phyloP scores from a whole-genome alignment of 768 basidiomycete species.

The Leccinum incarnatum region DNA sequence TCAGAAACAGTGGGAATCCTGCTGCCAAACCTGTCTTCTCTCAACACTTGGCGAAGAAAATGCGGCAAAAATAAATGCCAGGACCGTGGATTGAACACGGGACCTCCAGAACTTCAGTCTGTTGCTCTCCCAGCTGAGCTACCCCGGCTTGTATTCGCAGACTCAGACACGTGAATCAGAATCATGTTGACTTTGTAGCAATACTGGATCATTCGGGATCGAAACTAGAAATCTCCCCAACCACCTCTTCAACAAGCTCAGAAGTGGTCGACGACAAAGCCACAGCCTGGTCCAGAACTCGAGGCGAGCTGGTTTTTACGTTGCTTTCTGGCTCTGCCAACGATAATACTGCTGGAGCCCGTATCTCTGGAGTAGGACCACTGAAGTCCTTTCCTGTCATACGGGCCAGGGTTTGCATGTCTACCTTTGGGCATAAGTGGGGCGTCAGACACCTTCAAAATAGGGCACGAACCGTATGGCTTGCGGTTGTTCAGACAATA shows the following conservation, averaged over 20 bases:
- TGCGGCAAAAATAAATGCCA: slow-evolving; percentile 36
- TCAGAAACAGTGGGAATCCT: not conserved
- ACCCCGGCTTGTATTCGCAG: slow-evolving; percentile 41
- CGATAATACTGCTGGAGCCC: slow-evolving; percentile 36
- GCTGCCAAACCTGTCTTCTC: too few relatives aligned
- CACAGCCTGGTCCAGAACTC: slow-evolving; percentile 14
- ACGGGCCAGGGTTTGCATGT: slow-evolving; percentile 68
- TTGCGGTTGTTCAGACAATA: slow-evolving; percentile 69
- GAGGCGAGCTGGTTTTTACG: not conserved
- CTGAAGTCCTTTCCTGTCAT: slow-evolving; percentile 88
- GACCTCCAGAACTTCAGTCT: slow-evolving; percentile 68
- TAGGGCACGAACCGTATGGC: slow-evolving; percentile 61
- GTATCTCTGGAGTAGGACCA: slow-evolving; percentile 73
- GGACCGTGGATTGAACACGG: slow-evolving; percentile 56
- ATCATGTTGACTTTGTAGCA: not conserved
- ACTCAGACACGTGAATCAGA: not conserved
- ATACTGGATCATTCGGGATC: slow-evolving; percentile 14
- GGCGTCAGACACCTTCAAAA: not conserved
- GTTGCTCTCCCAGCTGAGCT: slow-evolving; percentile 77
- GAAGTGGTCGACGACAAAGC: slow-evolving; percentile 37
- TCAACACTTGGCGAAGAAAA: not conserved
- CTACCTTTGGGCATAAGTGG: slow-evolving; percentile 33
- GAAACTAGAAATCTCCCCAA: slow-evolving; percentile 31
- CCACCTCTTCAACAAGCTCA: slow-evolving; percentile 26
- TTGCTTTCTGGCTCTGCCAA: slow-evolving; percentile 27